Base-by-base conservation (phyloP, 2,329 filamentous ascomycete species). In the Biscogniauxia sp. region DNA sequence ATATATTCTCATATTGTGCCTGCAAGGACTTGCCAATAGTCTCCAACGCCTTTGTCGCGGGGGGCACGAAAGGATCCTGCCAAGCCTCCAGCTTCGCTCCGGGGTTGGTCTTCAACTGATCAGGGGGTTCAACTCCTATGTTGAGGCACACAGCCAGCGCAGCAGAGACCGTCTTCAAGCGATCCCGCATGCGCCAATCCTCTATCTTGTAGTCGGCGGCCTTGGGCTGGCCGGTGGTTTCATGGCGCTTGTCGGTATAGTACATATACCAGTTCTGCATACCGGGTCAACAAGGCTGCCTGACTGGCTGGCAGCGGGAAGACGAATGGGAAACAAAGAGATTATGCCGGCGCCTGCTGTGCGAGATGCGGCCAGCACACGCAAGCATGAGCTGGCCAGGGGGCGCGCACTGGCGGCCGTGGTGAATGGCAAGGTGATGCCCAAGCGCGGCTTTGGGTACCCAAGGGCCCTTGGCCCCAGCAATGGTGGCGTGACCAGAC, bases 211-310 rank as follows among this genome's bases (percentile, higher is more conserved):
- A 85, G 25, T 79, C 75, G 19, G 82, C 83, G 56, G 86, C 84
- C 73, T 93, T 92, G 17, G 93, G 92, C 67, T 93, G 92, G 20
- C 93, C 95, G 41, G 92, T 94, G 20, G 92, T 95, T 74, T 98
- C 95, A 77, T 99, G 95, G 57, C 94, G 89, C 77, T 98, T 98
- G 77, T 99, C 95, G 65, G 94, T 97, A 76, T 91, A 99, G 78
- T 99, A 99, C 94, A 98, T 98, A 80, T 97, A 98, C 87, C 96
- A 99, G 68, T 92, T 96, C 90, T 97, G 76, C 58, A 62, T 32
- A 28, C n/a, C 59, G 60, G 62, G 62, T 67, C 56, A 71, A 66
- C 49, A 13, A 20, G 17, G 50, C 26, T 20, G 28, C 20, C 20
- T 25, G 28, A 53, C 28, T 53, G 45, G 20, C 15, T 32, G 19